Conservation (phyloP, 208 protist species). For the Trypanosoma caninum region DNA sequence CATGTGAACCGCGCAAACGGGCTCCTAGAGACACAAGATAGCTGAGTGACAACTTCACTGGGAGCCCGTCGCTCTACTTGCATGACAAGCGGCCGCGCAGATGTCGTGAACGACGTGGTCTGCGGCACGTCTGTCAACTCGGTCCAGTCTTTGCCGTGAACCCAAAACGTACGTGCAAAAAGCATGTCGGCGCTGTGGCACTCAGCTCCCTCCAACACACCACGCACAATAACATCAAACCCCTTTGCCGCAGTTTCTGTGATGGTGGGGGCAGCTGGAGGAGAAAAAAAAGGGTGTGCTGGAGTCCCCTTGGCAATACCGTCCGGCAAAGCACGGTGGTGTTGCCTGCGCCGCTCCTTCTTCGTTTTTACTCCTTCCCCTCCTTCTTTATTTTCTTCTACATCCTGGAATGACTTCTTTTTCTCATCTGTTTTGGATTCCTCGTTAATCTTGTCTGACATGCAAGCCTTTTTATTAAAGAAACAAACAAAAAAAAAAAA, state of each 20-base stretch:
- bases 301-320: too few species aligned
- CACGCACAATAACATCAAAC: conserved; percentile 76
- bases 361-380: too few species aligned
- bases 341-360: too few species aligned
- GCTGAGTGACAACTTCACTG: conserved; percentile 81
- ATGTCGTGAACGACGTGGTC: background rate
- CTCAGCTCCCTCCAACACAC: conserved; percentile 77
- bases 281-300: too few species aligned
- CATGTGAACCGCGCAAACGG: conserved; percentile 71
- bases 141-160: conserved; percentile 77
- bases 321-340: too few species aligned
- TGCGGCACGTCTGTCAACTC: conserved; percentile 27
- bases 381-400: background rate
- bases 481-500: too few species aligned
- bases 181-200: conserved; percentile 56
- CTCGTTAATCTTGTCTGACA: too few species aligned
- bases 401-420: too few species aligned
- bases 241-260: conserved; percentile 28
- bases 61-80: conserved; percentile 57
- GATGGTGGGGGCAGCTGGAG: too few species aligned
- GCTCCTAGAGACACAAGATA: conserved; percentile 50
- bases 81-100: conserved; percentile 24
- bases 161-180: conserved; percentile 82
- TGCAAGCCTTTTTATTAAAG: too few species aligned
- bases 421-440: too few species aligned